A percentile compares a stretch with the other conserved stretches of the same genome.
Conservation (phyloP, 2,329 filamentous ascomycete species). For the Chrysoporthe austroafricana region DNA sequence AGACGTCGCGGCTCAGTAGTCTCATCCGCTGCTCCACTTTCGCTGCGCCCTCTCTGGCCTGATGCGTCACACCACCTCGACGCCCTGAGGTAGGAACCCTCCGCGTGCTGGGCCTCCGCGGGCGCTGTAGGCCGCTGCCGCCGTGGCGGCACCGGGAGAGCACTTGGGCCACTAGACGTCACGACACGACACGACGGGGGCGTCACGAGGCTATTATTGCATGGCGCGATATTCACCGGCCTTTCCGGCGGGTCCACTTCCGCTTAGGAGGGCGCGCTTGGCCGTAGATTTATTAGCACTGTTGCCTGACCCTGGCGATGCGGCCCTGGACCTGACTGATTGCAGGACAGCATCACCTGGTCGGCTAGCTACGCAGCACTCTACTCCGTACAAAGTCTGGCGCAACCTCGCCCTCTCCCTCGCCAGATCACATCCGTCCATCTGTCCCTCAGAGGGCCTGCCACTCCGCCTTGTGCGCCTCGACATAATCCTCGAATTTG, state of each 20-base stretch:
- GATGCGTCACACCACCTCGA: constrained; percentile 22
- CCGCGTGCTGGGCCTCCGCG: background rate
- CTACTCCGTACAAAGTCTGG: background rate
- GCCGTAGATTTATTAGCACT: background rate
- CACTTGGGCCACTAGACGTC: background rate
- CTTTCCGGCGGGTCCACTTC: background rate
- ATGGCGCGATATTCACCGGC: constrained; percentile 1
- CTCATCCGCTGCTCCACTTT: constrained; percentile 25
- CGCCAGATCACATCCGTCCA: background rate
- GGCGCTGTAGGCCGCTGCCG: background rate
- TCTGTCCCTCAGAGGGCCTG: constrained; percentile 10
- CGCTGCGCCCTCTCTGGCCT: constrained; percentile 24
- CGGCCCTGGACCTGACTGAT: too few species aligned
- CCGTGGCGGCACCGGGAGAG: background rate
- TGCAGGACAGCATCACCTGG: too few species aligned
- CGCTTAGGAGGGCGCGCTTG: background rate
- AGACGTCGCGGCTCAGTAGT: constrained; percentile 18
- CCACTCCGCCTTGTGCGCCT: constrained; percentile 25
- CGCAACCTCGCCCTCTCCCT: too few species aligned
- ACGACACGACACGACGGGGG: background rate
- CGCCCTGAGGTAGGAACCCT: background rate
- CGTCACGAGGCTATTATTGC: constrained; percentile 4
- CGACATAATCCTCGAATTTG: constrained; percentile 23
- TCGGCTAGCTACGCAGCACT: too few species aligned
- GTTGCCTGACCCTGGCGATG: background rate